Conservation (phyloP, 179 eudicot species). For the Pouteria campechiana region DNA sequence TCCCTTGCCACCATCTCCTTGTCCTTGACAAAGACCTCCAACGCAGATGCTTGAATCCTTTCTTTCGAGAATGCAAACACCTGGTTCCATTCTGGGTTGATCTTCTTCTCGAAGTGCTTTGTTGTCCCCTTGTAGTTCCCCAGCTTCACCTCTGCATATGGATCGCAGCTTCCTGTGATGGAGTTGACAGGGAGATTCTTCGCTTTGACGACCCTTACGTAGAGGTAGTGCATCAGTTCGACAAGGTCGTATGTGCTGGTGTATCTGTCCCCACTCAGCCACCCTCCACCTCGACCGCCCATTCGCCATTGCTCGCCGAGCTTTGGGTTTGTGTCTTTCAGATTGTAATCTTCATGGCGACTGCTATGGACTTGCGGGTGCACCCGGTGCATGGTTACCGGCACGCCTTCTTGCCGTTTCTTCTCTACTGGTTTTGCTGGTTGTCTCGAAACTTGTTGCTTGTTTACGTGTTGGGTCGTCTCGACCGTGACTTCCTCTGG, state of each 20-base stretch:
- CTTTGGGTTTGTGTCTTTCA: constrained; percentile 63
- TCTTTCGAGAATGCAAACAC: constrained; percentile 75
- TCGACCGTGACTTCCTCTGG: constrained; percentile 1
- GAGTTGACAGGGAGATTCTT: constrained; percentile 71
- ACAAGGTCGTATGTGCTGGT: constrained; percentile 77
- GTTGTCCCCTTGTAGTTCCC: constrained; percentile 80
- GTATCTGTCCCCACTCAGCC: constrained; percentile 39
- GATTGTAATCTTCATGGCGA: constrained; percentile 39
- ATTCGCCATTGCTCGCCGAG: constrained; percentile 52
- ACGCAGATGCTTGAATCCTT: constrained; percentile 40
- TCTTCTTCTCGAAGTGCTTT: constrained; percentile 52
- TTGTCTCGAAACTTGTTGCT: constrained; percentile 39
- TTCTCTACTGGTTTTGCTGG: constrained; percentile 53
- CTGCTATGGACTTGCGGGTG: constrained; percentile 2
- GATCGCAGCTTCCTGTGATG: constrained; percentile 56
- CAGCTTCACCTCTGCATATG: constrained; percentile 61
- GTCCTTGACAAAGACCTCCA: constrained; percentile 52
- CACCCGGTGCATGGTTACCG: constrained; percentile 5
- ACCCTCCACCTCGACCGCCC: constrained; percentile 45
- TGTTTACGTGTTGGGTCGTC: constrained; percentile 18
- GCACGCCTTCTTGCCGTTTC: constrained; percentile 10
- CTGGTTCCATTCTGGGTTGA: constrained; percentile 64
- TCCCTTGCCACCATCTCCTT: constrained; percentile 52
- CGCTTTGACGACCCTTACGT: constrained; percentile 83
- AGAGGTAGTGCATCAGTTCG: constrained; percentile 82